Conservation (phyloP, 768 basidiomycete genomes). For the Pseudohyphozyma bogoriensis region DNA sequence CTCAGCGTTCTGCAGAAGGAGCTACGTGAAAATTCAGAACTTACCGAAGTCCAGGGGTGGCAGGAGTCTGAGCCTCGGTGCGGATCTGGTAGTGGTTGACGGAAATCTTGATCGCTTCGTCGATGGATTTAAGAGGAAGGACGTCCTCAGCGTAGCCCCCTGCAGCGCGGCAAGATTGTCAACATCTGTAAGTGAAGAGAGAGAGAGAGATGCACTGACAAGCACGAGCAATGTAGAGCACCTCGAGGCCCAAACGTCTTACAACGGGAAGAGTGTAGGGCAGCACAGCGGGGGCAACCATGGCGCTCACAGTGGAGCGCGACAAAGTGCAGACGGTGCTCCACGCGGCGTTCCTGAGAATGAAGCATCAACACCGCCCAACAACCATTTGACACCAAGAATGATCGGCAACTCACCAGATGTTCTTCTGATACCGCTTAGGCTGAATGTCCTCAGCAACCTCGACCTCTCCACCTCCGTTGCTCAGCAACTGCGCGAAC, state of each 20-base stretch:
- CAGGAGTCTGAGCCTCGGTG: slow-evolving; percentile 1
- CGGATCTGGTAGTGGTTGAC: slow-evolving; percentile 16
- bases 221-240: slow-evolving; percentile 21
- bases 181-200: not conserved
- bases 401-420: slow-evolving; percentile 3
- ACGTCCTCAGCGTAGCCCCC: slow-evolving; percentile 17
- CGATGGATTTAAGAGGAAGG: slow-evolving; percentile 15
- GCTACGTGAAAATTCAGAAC: too few species aligned
- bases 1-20: not conserved
- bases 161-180: not conserved
- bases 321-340: slow-evolving; percentile 19
- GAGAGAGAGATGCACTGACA: too few species aligned
- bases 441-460: slow-evolving; percentile 17
- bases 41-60: slow-evolving; percentile 6
- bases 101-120: slow-evolving; percentile 18
- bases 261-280: slow-evolving; percentile 23
- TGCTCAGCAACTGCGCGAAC: slow-evolving; percentile 16
- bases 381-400: not conserved
- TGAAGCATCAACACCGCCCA: not conserved
- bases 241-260: slow-evolving; percentile 21
- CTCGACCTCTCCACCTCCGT: slow-evolving; percentile 15
- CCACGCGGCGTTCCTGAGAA: too few species aligned
- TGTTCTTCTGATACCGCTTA: slow-evolving; percentile 15
- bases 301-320: slow-evolving; percentile 10
- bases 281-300: slow-evolving; percentile 11